phyloP scores from a whole-genome alignment of 306 rosid genomes.

The Ceratonia siliqua region DNA sequence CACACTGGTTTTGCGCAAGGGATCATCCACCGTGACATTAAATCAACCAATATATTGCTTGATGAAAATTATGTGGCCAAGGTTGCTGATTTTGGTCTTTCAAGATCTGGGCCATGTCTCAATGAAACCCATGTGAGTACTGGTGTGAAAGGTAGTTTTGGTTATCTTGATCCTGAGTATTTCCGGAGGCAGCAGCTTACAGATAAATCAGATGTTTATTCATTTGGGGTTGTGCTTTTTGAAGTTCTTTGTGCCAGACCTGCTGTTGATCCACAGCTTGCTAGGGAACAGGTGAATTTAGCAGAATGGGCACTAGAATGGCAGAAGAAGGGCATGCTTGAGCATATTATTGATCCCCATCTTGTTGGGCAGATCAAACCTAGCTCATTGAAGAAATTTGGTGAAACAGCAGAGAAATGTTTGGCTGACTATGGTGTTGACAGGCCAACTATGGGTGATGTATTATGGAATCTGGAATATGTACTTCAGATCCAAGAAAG shows the following conservation, averaged over 20 bases:
- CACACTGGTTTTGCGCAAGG: slow-evolving; percentile 97
- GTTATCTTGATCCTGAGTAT: slow-evolving; percentile 96
- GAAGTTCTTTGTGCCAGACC: slow-evolving; percentile 95
- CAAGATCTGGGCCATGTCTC: slow-evolving; percentile 89
- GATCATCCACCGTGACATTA: slow-evolving; percentile 97
- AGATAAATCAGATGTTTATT: slow-evolving; percentile 92
- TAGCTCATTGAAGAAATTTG: slow-evolving; percentile 72
- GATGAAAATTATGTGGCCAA: slow-evolving; percentile 86
- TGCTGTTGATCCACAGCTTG: slow-evolving; percentile 86
- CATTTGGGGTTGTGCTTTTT: slow-evolving; percentile 93
- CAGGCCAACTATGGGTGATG: slow-evolving; percentile 98
- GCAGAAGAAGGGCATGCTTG: slow-evolving; percentile 80
- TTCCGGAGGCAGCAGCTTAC: slow-evolving; percentile 96
- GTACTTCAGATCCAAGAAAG: slow-evolving; percentile 93
- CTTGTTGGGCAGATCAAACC: slow-evolving; percentile 67
- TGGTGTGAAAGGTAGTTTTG: slow-evolving; percentile 94
- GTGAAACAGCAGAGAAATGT: slow-evolving; percentile 98
- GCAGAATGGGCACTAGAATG: slow-evolving; percentile 96
- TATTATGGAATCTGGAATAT: slow-evolving; percentile 88
- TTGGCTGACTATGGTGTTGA: slow-evolving; percentile 93
- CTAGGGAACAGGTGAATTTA: slow-evolving; percentile 86
- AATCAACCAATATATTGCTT: slow-evolving; percentile 89
- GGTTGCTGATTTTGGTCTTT: slow-evolving; percentile 99
- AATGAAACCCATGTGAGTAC: slow-evolving; percentile 95
- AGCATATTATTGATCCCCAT: slow-evolving; percentile 67